phyloP scores from a whole-genome alignment of 805 yeast genomes.

The Metschnikowia dekortorum region DNA sequence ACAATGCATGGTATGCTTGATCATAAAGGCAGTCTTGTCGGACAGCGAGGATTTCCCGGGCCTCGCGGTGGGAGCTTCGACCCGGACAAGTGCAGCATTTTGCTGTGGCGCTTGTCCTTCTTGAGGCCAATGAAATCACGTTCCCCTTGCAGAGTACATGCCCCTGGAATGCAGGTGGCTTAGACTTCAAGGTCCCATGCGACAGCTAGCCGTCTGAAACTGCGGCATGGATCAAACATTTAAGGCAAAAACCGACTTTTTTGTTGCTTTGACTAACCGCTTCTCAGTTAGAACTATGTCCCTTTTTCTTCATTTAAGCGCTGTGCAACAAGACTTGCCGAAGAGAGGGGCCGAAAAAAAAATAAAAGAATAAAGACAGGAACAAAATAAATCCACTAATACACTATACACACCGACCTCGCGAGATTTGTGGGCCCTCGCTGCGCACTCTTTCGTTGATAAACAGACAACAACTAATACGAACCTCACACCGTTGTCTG shows the following conservation, averaged over 20 bases:
- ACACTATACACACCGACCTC: slow-evolving; percentile 4
- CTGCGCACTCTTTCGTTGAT: slow-evolving; percentile 1
- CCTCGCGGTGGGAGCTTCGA: not conserved
- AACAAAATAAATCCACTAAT: not conserved
- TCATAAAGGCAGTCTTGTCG: not conserved
- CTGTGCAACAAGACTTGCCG: not conserved
- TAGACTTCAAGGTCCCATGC: not conserved
- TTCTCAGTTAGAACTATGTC: not conserved
- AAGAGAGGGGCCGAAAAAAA: not conserved
- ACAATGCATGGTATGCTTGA: slow-evolving; percentile 1
- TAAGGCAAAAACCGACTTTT: not conserved
- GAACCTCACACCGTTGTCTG: not conserved
- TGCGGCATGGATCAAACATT: not conserved
- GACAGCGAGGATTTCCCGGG: not conserved
- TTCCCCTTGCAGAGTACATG: not conserved
- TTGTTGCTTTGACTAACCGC: not conserved
- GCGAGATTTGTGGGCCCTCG: slow-evolving; percentile 1
- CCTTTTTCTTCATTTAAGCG: not conserved
- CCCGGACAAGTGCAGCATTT: not conserved
- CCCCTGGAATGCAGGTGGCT: not conserved
- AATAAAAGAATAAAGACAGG: not conserved
- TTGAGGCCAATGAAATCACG: not conserved
- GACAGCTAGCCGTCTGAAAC: not conserved
- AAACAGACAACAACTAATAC: not conserved
- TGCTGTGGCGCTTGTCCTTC: too few relatives aligned